Evolutionary conservation across 2,329 filamentous ascomycete genomes (phyloP), one percentile per base, ranked within the genome.

Genomic region (Hysterium pulicare): DNA sequence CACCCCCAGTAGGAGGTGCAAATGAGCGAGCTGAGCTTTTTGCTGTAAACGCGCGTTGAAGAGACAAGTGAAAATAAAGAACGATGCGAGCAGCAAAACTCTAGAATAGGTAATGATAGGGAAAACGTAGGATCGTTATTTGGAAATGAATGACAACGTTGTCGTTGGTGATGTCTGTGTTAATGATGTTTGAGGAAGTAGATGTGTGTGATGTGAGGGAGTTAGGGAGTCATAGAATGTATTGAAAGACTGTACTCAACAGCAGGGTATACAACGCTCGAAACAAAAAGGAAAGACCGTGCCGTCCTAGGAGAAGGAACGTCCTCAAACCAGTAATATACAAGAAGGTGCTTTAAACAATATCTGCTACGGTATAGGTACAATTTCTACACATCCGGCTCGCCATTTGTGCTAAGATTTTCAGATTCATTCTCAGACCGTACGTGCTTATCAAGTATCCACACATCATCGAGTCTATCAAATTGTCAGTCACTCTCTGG

Each of bases 391-490:
- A 26, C 31, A 31, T 41, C 45, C 19, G 19, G 22, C 19, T 51
- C 55, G n/a, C 49, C 51, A 26, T 53, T 54, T 4, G 41, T 38
- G 38, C 45, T 55, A 30, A 51, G 46, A 10, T 45, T 33, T 4
- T 40, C 48, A 37, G 54, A 61, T 30, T 48, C 48, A 33, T 55
- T 51, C 19, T 51, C 44, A 6, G 55, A 55, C 35, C 55, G 54
- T 13, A 48, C 54, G 10, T 38, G 39, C 33, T 64, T 66, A 41
- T 69, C 56, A 3, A 55, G 41, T 40, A 89, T 80, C 86, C 86
- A 89, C 0, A 84, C 77, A 52, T 82, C 79, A 54, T 82, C 75
- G n/a, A 90, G 71, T 17, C 81, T 84, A 22, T 26, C 20, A 15
- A 5, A 28, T 46, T 41, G 55, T 40, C 21, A 46, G 49, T 41